These are phyloP conservation scores for Teratosphaeria epicoccoides DNA, from an alignment of 2,329 filamentous ascomycete species.

Conservation along the genomic window DNA sequence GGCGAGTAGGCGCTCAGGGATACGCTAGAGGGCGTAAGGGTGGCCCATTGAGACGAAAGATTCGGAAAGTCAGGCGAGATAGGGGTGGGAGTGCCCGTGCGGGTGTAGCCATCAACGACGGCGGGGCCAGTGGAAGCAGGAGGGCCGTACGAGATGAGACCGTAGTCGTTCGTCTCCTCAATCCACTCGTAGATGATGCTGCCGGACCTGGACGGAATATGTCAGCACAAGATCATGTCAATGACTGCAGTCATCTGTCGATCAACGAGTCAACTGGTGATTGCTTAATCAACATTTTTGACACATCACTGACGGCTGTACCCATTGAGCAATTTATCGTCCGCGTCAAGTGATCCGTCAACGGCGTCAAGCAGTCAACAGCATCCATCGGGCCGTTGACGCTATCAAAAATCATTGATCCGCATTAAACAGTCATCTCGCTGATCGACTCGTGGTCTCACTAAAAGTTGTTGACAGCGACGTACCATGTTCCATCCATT, in stretches of 20 bases:
- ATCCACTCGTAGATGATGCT: slow-evolving; percentile 88
- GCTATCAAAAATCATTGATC: too few species aligned
- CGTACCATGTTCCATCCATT: slow-evolving; percentile 53
- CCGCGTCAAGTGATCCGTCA: background rate
- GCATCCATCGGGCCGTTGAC: background rate
- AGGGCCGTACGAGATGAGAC: slow-evolving; percentile 63
- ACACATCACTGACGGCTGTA: too few species aligned
- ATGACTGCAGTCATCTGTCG: background rate
- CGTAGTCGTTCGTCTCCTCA: slow-evolving; percentile 71
- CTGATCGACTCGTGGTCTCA: background rate
- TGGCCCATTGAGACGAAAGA: slow-evolving; percentile 65
- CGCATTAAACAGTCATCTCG: too few species aligned
- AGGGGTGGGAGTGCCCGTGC: slow-evolving; percentile 63
- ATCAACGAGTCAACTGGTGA: background rate
- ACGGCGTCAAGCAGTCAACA: background rate
- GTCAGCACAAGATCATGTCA: background rate
- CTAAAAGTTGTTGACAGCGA: slow-evolving; percentile 10
- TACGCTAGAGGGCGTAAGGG: slow-evolving; percentile 58
- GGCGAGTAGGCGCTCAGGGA: slow-evolving; percentile 55
- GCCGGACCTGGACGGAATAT: slow-evolving; percentile 44
- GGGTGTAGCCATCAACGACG: slow-evolving; percentile 56
- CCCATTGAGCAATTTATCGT: too few species aligned
- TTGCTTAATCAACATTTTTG: too few species aligned
- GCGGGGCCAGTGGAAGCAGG: slow-evolving; percentile 30
- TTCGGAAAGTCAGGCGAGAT: slow-evolving; percentile 68